phyloP scores from a whole-genome alignment of 495 filamentous ascomycete species.

The Penicillium tannophilum region DNA sequence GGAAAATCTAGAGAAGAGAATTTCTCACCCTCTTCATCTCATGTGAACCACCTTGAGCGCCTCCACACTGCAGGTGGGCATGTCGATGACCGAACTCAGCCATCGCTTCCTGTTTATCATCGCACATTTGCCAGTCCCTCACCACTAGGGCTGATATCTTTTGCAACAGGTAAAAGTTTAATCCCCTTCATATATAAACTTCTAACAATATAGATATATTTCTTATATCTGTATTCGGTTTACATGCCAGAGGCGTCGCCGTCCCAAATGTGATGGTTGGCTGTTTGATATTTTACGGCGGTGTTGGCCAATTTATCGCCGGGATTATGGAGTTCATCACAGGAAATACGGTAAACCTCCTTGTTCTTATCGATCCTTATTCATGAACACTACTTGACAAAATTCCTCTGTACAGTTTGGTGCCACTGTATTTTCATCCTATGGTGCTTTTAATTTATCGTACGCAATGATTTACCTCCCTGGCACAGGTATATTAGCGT shows the following conservation, averaged over 20 bases:
- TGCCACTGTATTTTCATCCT: constrained; percentile 15
- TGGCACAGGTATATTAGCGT: constrained; percentile 8
- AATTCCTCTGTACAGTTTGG: too few species aligned
- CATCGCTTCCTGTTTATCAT: constrained; percentile 13
- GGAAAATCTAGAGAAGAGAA: too few species aligned
- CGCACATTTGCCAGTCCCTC: constrained; percentile 14
- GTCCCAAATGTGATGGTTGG: constrained; percentile 11
- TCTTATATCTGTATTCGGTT: too few species aligned
- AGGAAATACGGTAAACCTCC: constrained; percentile 10
- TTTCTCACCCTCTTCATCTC: constrained; percentile 6
- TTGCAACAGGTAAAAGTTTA: constrained; percentile 9
- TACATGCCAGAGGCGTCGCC: too few species aligned
- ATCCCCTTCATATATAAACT: neutral
- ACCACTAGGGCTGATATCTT: constrained; percentile 14
- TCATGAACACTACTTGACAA: too few species aligned
- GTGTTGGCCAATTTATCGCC: constrained; percentile 14
- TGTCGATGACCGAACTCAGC: constrained; percentile 7
- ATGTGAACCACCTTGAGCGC: constrained; percentile 8
- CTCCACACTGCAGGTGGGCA: constrained; percentile 12
- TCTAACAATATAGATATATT: too few species aligned
- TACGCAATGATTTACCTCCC: constrained; percentile 16
- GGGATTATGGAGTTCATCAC: constrained; percentile 18
- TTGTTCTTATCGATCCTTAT: too few species aligned
- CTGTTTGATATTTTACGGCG: constrained; percentile 12
- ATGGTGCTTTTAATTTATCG: constrained; percentile 12